These are phyloP conservation scores for Candida koratica DNA, from an alignment of 805 yeast genomes.

Conservation along the genomic window DNA sequence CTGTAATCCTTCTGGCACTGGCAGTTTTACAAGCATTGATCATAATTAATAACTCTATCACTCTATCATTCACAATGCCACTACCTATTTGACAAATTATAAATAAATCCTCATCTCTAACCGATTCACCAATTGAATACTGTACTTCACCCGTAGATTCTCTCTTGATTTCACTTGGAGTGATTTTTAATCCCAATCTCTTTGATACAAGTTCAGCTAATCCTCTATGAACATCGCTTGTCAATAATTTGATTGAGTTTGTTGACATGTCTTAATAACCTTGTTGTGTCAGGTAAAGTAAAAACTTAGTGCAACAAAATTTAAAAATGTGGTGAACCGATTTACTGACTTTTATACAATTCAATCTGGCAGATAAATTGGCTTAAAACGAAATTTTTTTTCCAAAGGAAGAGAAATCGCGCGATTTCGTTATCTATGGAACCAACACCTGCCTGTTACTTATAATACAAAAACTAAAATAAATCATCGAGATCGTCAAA, in stretches of 20 bases:
- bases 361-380: slow-evolving; percentile 3
- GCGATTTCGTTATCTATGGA: slow-evolving; percentile 1
- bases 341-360: slow-evolving; percentile 3
- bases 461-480: too few species aligned
- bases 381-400: slow-evolving; percentile 4
- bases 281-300: neutral
- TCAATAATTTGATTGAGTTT: slow-evolving; percentile 49
- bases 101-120: slow-evolving; percentile 78
- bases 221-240: slow-evolving; percentile 80
- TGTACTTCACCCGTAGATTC: slow-evolving; percentile 75
- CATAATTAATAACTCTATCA: slow-evolving; percentile 85
- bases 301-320: neutral
- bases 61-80: slow-evolving; percentile 76
- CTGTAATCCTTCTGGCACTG: slow-evolving; percentile 89
- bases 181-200: slow-evolving; percentile 63
- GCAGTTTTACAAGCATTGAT: slow-evolving; percentile 95
- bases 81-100: slow-evolving; percentile 77
- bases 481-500: slow-evolving; percentile 39
- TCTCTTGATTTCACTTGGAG: slow-evolving; percentile 72
- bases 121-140: slow-evolving; percentile 69
- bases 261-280: slow-evolving; percentile 50
- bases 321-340: too few species aligned
- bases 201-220: slow-evolving; percentile 71
- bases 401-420: slow-evolving; percentile 12
- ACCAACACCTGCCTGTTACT: too few species aligned